phyloP scores from a whole-genome alignment of 1,284 basidiomycete genomes.

The Apiotrichum domesticum region DNA sequence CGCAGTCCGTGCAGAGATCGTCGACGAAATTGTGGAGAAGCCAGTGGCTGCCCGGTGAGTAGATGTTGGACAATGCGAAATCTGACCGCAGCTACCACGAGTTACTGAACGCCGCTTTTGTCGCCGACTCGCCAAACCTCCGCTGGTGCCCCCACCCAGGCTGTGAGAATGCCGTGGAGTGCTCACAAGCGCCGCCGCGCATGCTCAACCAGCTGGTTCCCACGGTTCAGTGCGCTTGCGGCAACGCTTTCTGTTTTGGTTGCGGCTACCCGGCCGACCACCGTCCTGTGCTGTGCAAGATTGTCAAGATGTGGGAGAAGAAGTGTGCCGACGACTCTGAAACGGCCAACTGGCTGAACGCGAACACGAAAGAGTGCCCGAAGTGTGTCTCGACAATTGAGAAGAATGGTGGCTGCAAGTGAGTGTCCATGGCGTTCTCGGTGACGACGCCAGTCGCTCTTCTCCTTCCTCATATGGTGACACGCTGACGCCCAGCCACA shows the following conservation, averaged over 20 bases:
- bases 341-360: conserved; percentile 99
- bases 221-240: conserved; percentile 70
- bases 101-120: conserved; percentile 83
- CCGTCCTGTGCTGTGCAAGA: conserved; percentile 79
- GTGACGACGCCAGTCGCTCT: not conserved
- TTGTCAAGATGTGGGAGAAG: conserved; percentile 90
- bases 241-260: conserved; percentile 83
- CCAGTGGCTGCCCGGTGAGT: conserved; percentile 48
- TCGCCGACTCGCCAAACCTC: conserved; percentile 72
- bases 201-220: conserved; percentile 77
- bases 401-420: conserved; percentile 99
- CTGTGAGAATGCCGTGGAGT: conserved; percentile 80
- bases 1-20: conserved; percentile 56
- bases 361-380: conserved; percentile 96
- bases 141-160: conserved; percentile 80
- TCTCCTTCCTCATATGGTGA: too few relatives aligned
- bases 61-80: not conserved
- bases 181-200: conserved; percentile 67
- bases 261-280: conserved; percentile 81
- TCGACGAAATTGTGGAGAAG: conserved; percentile 48
- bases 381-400: conserved; percentile 96
- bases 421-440: conserved; percentile 42
- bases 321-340: conserved; percentile 97
- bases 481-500: conserved; percentile 60
- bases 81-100: conserved; percentile 63